phyloP scores from a whole-genome alignment of 2,329 filamentous ascomycete species.

The Epicoccum nigrum region DNA sequence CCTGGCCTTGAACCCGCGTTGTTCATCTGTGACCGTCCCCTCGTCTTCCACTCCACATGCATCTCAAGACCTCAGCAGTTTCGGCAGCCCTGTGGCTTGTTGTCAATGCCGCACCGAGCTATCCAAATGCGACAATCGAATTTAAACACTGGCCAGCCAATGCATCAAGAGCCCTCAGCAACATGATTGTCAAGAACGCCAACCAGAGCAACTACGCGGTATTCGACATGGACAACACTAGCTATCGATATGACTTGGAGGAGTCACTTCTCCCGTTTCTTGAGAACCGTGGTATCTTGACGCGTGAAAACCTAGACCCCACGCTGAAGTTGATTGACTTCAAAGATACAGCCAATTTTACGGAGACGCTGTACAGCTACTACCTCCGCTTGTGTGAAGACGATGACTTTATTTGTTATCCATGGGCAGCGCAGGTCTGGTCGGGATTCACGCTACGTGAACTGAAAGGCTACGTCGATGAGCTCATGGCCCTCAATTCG shows the following conservation, averaged over 20 bases:
- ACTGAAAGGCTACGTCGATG: slow-evolving; percentile 38
- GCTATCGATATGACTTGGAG: slow-evolving; percentile 39
- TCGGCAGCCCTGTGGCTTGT: slow-evolving; percentile 31
- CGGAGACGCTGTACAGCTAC: slow-evolving; percentile 40
- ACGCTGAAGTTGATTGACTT: slow-evolving; percentile 39
- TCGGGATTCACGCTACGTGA: slow-evolving; percentile 34
- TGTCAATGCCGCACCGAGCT: slow-evolving; percentile 21
- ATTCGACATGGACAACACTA: slow-evolving; percentile 44
- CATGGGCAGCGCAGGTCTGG: slow-evolving; percentile 39
- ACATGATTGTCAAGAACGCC: slow-evolving; percentile 38
- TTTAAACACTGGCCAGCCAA: slow-evolving; percentile 36
- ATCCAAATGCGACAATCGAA: slow-evolving; percentile 26
- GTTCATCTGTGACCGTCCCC: neutral
- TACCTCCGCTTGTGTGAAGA: slow-evolving; percentile 40
- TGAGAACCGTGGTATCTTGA: slow-evolving; percentile 41
- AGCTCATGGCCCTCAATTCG: slow-evolving; percentile 36
- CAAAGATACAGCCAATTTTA: slow-evolving; percentile 42
- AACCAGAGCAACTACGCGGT: slow-evolving; percentile 42
- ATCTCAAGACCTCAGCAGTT: slow-evolving; percentile 14
- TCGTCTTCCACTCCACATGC: slow-evolving; percentile 1
- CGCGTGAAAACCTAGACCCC: slow-evolving; percentile 37
- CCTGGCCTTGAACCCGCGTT: neutral
- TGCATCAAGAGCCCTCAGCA: slow-evolving; percentile 32
- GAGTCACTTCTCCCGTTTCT: slow-evolving; percentile 39
- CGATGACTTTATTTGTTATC: slow-evolving; percentile 39